Conservation (phyloP, 164 flowering plant genomes). For the Umbellularia californica region DNA sequence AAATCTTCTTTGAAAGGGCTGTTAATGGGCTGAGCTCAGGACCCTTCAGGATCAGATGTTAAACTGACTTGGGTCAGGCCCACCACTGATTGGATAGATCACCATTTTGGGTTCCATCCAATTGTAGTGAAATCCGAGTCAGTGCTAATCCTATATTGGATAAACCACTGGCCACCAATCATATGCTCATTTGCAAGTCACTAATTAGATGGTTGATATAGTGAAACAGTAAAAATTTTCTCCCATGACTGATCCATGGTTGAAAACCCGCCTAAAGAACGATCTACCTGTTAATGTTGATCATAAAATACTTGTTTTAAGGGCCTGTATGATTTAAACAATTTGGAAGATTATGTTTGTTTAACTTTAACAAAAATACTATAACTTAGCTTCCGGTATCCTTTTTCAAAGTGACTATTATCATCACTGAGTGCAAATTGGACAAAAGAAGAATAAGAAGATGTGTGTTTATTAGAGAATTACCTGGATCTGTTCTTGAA, state of each 20-base stretch:
- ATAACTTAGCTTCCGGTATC: not conserved
- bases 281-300: not conserved
- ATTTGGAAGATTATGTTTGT: not conserved
- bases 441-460: no score
- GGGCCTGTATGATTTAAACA: not conserved
- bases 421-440: not conserved
- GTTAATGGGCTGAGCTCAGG: no score
- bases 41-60: no score
- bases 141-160: no score
- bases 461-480: not conserved
- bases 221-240: not conserved
- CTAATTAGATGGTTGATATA: not conserved
- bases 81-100: no score
- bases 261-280: not conserved
- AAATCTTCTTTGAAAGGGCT: no score
- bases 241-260: not conserved
- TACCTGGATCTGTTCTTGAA: slow-evolving; percentile 58
- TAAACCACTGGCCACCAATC: no score
- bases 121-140: no score
- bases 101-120: no score
- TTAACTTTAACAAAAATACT: no score
- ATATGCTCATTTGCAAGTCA: not conserved
- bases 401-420: not conserved
- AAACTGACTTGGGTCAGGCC: no score
- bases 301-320: not conserved